Conservation (phyloP, 192 early-diverging fungal species). For the Umbelopsis ramanniana region DNA sequence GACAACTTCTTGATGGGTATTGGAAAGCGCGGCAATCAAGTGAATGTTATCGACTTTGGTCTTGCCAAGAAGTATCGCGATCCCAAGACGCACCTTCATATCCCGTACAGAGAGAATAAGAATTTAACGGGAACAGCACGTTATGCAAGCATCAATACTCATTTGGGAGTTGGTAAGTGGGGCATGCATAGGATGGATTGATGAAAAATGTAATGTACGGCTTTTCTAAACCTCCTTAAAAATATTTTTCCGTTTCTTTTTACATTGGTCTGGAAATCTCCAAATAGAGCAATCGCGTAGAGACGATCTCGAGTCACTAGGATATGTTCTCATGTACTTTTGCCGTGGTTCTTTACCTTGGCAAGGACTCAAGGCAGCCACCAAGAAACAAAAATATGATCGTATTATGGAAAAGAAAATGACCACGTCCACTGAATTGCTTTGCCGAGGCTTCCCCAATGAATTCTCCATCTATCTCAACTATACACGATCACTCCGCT, state of each 20-base stretch:
- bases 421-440: conserved; percentile 79
- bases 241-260: neutral
- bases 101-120: conserved; percentile 90
- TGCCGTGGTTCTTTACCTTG: conserved; percentile 88
- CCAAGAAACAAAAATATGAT: conserved; percentile 94
- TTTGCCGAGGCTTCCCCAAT: conserved; percentile 82
- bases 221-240: conserved; percentile 2
- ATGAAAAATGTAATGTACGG: neutral
- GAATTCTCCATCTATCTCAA: conserved; percentile 91
- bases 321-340: conserved; percentile 93
- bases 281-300: conserved; percentile 82
- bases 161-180: conserved; percentile 70
- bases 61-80: conserved; percentile 88
- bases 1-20: conserved; percentile 93
- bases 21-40: conserved; percentile 78
- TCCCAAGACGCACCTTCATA: conserved; percentile 83
- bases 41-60: conserved; percentile 91
- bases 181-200: neutral
- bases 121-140: conserved; percentile 89
- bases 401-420: conserved; percentile 95
- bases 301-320: conserved; percentile 89
- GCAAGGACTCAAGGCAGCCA: conserved; percentile 90
- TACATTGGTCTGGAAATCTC: neutral
- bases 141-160: conserved; percentile 89
- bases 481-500: conserved; percentile 82